Base-by-base conservation (phyloP, 495 filamentous ascomycete genomes). In the Tuber brumale region DNA sequence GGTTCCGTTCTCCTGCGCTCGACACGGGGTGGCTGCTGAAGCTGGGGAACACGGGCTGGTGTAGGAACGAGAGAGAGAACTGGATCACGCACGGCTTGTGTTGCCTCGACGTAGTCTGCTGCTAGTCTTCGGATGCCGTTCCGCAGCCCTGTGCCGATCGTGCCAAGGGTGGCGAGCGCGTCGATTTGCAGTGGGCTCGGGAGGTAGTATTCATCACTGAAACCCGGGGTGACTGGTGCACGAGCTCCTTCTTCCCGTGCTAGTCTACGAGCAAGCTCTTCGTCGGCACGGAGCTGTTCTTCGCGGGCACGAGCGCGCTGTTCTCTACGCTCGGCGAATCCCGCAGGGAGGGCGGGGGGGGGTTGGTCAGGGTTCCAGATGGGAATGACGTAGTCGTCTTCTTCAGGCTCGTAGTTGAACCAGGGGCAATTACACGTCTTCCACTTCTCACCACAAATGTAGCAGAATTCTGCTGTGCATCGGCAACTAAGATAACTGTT, bases 381-480 rank as follows among this genome's bases (percentile, higher is more conserved):
- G 39, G 80, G 80, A n/a, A 80, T 37, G 41, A 77, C 70, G 72
- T 82, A 76, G 41, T 82, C 81, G 75, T 91, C 91, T 42, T 91
- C 89, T 35, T 88, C 84, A 27, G 85, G 82, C 27, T 89, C 87
- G 79, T 91, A 90, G 77, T 90, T 92, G 85, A 94, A 94, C 89
- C 89, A 92, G 3, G 91, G 90, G 79, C 93, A 95, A 74, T 92
- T 88, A 79, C 93, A 96, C 0, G 88, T 90, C 84, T 94, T 95
- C 93, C 93, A 94, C 76, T 90, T 90, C 39, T 84, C 80, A 19
- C 91, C 93, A 80, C 93, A 96, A 46, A 91, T 86, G 88, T 93
- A 92, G 84, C 93, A 96, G 83, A 94, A 94, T 79, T 94, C 89
- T 37, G 92, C 92, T 71, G 88, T 90, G 82, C 93, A 95, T 72